A percentile compares a stretch with the other conserved stretches of the same genome.
These are phyloP conservation scores for Pseudofabraea citricarpa DNA, from an alignment of 2,329 filamentous ascomycete genomes.

Conservation along the genomic window DNA sequence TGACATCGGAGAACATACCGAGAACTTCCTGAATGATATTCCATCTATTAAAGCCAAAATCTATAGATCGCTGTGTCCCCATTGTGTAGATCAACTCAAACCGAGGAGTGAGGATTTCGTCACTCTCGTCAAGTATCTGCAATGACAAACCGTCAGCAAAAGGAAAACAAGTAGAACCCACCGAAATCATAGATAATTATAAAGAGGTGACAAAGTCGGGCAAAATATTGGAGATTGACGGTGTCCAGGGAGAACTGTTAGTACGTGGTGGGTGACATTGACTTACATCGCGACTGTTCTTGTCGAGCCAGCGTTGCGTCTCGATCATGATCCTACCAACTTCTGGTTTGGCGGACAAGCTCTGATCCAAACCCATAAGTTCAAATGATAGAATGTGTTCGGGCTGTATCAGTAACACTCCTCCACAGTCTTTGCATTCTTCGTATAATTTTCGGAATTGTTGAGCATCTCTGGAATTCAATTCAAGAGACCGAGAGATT, in stretches of 20 bases:
- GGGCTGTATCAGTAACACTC: conserved; percentile 54
- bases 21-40: conserved; percentile 46
- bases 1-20: conserved; percentile 31
- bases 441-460: not conserved
- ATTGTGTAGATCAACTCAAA: conserved; percentile 60
- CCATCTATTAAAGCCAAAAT: conserved; percentile 51
- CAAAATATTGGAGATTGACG: too few relatives aligned
- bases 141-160: not conserved
- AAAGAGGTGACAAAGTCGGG: too few relatives aligned
- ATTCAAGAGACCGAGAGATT: conserved; percentile 46
- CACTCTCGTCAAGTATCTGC: conserved; percentile 54
- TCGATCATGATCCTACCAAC: conserved; percentile 31
- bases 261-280: too few relatives aligned
- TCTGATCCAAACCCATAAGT: conserved; percentile 50
- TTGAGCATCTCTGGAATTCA: conserved; percentile 27
- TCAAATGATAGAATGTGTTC: conserved; percentile 59
- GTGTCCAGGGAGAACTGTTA: too few relatives aligned
- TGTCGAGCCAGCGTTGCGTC: conserved; percentile 38
- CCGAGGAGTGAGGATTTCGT: conserved; percentile 54
- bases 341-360: conserved; percentile 23
- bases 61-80: conserved; percentile 42
- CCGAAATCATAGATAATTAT: too few relatives aligned
- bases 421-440: conserved; percentile 41
- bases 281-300: conserved; percentile 35
- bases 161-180: not conserved